Evolutionary conservation across 2,329 filamentous ascomycete genomes (phyloP).

Genomic region (Sclerotiophoma versabilis): DNA sequence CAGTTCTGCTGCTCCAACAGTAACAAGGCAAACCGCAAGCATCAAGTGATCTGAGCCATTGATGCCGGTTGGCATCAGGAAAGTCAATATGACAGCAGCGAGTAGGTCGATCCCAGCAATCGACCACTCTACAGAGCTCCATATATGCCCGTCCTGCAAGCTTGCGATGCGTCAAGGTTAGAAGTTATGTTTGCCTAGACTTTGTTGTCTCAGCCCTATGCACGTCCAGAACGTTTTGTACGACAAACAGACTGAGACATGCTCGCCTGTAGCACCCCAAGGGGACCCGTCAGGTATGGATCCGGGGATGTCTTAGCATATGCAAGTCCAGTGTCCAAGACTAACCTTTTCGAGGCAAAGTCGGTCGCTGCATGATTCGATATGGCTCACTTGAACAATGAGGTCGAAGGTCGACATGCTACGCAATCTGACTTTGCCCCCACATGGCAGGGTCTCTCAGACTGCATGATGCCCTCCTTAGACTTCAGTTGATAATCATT

Average conservation of each 20-base stretch:
- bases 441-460: conserved; percentile 1
- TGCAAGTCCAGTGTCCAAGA: conserved; percentile 7
- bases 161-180: neutral
- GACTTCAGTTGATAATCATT: conserved; percentile 3
- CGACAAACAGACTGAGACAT: conserved; percentile 24
- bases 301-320: conserved; percentile 20
- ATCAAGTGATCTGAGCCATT: neutral
- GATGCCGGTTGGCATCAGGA: neutral
- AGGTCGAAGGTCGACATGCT: conserved; percentile 3
- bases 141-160: neutral
- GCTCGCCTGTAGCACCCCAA: conserved; percentile 15
- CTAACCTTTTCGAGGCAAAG: conserved; percentile 12
- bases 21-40: neutral
- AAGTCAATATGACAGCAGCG: conserved; percentile 8
- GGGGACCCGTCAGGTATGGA: conserved; percentile 19
- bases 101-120: neutral
- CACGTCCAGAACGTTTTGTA: conserved; percentile 36
- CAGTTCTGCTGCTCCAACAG: neutral
- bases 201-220: conserved; percentile 38
- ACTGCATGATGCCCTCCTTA: neutral
- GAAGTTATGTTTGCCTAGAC: conserved; percentile 25
- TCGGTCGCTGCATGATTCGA: conserved; percentile 9
- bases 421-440: conserved; percentile 7
- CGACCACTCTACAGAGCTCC: neutral
- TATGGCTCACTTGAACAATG: conserved; percentile 9